A percentile compares a stretch with the other conserved stretches of the same genome.
These are phyloP conservation scores for Globisporangium abappressorium DNA, from an alignment of 352 stramenopile species.

Conservation along the genomic window DNA sequence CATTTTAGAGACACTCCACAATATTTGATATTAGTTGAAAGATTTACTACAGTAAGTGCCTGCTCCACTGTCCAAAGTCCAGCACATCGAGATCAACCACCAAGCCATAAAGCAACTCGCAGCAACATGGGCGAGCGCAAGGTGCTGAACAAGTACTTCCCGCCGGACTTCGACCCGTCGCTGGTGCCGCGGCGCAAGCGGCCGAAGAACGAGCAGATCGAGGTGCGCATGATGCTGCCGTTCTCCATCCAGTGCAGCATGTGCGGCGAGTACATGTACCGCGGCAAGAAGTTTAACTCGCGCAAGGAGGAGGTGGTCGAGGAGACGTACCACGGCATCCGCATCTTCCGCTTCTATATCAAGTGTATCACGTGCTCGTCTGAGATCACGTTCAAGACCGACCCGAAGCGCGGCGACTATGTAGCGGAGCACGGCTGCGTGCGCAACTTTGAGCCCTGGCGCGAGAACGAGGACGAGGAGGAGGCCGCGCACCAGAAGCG, in stretches of 20 bases:
- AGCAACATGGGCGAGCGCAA: conserved; percentile 98
- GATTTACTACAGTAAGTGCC: background rate
- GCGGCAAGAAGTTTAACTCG: conserved; percentile 99
- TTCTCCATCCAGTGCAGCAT: conserved; percentile 97
- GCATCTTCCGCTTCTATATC: conserved; percentile 98
- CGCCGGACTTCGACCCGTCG: conserved; percentile 97
- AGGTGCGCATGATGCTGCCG: conserved; percentile 99
- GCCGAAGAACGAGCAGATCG: conserved; percentile 94
- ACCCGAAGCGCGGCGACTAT: conserved; percentile 98
- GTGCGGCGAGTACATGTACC: conserved; percentile 99
- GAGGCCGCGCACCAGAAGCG: conserved; percentile 65
- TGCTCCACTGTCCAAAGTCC: background rate
- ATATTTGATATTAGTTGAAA: background rate
- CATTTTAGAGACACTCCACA: no score
- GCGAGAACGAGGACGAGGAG: conserved; percentile 83
- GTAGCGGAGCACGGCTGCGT: conserved; percentile 95
- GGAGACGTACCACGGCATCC: conserved; percentile 96
- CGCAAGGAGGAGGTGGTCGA: conserved; percentile 97
- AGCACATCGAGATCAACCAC: background rate
- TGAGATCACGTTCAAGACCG: conserved; percentile 98
- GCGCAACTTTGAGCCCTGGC: conserved; percentile 97
- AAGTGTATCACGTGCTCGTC: conserved; percentile 94
- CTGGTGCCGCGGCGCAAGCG: conserved; percentile 93
- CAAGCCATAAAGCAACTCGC: background rate
- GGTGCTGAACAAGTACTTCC: conserved; percentile 99